Evolutionary conservation across 2,329 filamentous ascomycete genomes (phyloP), one percentile per base, ranked within the genome.

Genomic region (Colletotrichum sp.): DNA sequence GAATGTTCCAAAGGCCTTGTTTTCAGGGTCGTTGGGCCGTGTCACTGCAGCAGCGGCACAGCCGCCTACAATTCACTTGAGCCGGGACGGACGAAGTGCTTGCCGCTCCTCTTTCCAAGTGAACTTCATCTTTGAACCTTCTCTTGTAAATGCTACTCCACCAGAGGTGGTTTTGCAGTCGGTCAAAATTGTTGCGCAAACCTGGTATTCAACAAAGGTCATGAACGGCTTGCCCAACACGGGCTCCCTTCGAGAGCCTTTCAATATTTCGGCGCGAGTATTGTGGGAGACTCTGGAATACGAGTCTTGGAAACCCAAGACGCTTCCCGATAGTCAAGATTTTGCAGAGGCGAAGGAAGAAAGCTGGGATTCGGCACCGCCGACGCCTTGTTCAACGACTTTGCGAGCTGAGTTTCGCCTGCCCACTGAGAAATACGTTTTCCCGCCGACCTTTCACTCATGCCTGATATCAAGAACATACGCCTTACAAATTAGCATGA

Each of bases 361-460:
- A 21, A 18, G n/a, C 18, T 30, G 10, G 18, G 28, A 61, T 3
- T 16, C 18, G 6, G 18, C 21, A 58, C 21, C 28, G 5, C 8
- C 26, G 18, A 30, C 28, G 16, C 28, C 16, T n/a, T 32, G 80
- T 72, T 85, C 90, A 79, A 83, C 83, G 0, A 81, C 88, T 1
- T 81, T 91, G 10, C 82, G 85, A 26, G 79, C 92, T 2, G 88
- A 89, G 1, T 83, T 92, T 72, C 79, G 81, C 10, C 80, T 92
- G 26, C 88, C 89, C 5, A 81, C 83, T 9, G 81, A 82, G 32
- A 88, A 85, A 79, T 89, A 88, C 79, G 83, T 87, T 8, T 90
- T 91, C 77, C 77, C 92, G 16, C 90, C 90, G 0, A 89, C 88
- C 3, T 92, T 92, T 79, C 89, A 92, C 83, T 89, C 88, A 8